Evolutionary conservation across 2,329 filamentous ascomycete species (phyloP).

Genomic region (Pyrenophora seminiperda): DNA sequence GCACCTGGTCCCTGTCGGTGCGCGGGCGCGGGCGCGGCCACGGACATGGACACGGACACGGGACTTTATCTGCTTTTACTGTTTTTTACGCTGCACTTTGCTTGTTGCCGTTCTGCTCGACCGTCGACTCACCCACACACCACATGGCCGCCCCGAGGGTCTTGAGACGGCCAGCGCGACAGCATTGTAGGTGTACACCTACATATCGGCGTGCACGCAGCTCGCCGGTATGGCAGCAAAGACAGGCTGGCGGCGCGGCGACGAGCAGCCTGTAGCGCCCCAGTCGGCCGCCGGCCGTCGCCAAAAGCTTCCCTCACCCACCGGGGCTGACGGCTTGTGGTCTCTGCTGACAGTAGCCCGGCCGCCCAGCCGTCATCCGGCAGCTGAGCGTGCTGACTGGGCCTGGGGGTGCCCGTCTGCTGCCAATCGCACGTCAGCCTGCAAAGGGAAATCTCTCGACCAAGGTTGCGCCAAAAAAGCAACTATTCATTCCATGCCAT

Average conservation of each 20-base stretch:
- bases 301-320: constrained; percentile 19
- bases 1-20: constrained; percentile 6
- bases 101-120: neutral
- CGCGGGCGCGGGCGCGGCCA: neutral
- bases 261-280: too few species aligned
- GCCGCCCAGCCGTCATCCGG: constrained; percentile 14
- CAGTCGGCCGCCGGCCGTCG: constrained; percentile 4
- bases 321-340: neutral
- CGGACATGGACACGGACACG: neutral
- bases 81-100: neutral
- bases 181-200: too few species aligned
- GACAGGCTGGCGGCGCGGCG: too few species aligned
- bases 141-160: too few species aligned
- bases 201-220: too few species aligned
- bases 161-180: too few species aligned
- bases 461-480: constrained; percentile 10
- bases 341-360: constrained; percentile 17
- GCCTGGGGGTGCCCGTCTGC: neutral
- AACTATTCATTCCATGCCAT: neutral
- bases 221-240: neutral
- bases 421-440: constrained; percentile 16
- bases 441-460: constrained; percentile 27
- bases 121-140: neutral
- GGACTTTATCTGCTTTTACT: neutral
- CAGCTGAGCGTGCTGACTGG: constrained; percentile 25